These are phyloP conservation scores for Dactylellina cionopaga DNA, from an alignment of 2,329 filamentous ascomycete species.

Conservation along the genomic window DNA sequence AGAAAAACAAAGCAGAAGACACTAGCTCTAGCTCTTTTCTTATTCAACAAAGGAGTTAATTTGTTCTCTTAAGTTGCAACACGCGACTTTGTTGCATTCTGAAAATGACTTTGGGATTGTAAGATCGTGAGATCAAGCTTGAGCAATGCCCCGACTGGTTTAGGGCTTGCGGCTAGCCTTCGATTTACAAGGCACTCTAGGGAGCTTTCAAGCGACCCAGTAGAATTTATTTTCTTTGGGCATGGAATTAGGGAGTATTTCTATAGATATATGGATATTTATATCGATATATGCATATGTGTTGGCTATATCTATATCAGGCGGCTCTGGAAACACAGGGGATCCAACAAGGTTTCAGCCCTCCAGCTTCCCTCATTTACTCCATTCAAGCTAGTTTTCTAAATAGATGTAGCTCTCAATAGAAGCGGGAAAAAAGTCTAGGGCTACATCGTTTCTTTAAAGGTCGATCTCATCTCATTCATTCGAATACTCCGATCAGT, in stretches of 20 bases:
- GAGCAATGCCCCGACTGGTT: slow-evolving; percentile 3
- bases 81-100: slow-evolving; percentile 9
- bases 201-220: slow-evolving; percentile 22
- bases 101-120: slow-evolving; percentile 8
- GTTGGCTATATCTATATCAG: slow-evolving; percentile 15
- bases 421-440: no score
- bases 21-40: no score
- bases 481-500: slow-evolving; percentile 6
- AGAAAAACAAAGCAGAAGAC: no score
- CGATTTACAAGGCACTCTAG: slow-evolving; percentile 28
- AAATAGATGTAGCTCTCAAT: background rate
- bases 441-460: no score
- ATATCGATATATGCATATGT: background rate
- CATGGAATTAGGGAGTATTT: no score
- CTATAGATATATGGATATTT: no score
- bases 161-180: slow-evolving; percentile 8
- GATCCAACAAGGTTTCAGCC: slow-evolving; percentile 38
- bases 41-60: no score
- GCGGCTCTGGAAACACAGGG: slow-evolving; percentile 44
- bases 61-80: no score
- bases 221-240: slow-evolving; percentile 19
- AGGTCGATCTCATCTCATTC: no score
- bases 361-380: no score
- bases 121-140: background rate
- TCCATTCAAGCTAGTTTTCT: no score